Evolutionary conservation across 73 alveolate genomes (phyloP).

Genomic region (Stentor coeruleus): DNA sequence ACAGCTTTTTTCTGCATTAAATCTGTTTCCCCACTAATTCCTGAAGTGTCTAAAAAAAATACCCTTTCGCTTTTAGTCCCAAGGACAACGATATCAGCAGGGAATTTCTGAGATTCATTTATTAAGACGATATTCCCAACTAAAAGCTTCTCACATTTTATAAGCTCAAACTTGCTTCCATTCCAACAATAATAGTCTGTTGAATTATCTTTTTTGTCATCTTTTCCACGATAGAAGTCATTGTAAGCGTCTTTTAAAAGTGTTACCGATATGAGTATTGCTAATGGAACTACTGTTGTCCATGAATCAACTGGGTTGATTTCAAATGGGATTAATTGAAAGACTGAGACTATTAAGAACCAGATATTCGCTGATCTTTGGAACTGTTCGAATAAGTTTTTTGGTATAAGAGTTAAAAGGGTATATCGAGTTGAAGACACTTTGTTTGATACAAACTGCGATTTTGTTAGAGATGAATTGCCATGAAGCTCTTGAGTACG

Average conservation of each 20-base stretch:
- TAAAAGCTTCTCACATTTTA: not conserved
- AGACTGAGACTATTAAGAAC: not conserved
- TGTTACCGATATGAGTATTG: not conserved
- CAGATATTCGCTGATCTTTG: not conserved
- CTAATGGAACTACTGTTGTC: not conserved
- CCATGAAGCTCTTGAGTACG: not conserved
- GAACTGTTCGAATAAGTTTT: not conserved
- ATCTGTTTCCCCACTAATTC: constrained; percentile 98
- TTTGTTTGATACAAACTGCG: not conserved
- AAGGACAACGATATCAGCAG: constrained; percentile 81
- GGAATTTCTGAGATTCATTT: constrained; percentile 10
- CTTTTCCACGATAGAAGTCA: not conserved
- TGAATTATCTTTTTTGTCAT: not conserved
- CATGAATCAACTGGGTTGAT: not conserved
- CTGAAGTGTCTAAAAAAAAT: constrained; percentile 91
- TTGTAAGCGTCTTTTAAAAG: not conserved
- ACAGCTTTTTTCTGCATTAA: constrained; percentile 81
- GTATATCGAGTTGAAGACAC: not conserved
- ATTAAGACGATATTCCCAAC: not conserved
- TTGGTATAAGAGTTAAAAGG: not conserved
- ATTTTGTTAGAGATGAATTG: not conserved
- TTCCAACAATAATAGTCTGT: not conserved
- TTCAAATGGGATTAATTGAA: not conserved
- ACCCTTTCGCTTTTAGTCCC: constrained; percentile 64
- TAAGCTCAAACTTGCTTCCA: not conserved